Percentiles rank a stretch among this genome's conserved stretches.
Evolutionary conservation across 2,329 filamentous ascomycete species (phyloP).

Genomic region (Hymenoscyphus fructigenus): DNA sequence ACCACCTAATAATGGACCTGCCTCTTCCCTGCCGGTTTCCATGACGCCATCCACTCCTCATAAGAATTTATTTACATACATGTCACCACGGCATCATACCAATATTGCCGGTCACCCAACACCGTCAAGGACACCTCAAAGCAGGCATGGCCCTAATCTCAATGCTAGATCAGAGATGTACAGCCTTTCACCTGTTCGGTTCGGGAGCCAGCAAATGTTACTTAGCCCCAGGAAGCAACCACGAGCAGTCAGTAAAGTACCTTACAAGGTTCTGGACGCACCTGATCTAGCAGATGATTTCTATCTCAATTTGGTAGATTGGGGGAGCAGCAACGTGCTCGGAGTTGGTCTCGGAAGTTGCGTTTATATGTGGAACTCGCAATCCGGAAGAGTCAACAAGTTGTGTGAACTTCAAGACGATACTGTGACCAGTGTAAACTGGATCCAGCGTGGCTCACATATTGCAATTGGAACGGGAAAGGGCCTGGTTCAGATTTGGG

Average conservation of each 20-base stretch:
- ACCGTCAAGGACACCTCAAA: conserved; percentile 85
- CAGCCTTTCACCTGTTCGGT: conserved; percentile 89
- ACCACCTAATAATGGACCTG: conserved; percentile 66
- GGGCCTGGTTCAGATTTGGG: conserved; percentile 96
- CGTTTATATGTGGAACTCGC: conserved; percentile 98
- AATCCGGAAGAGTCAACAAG: conserved; percentile 87
- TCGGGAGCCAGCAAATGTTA: conserved; percentile 90
- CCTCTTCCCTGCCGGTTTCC: conserved; percentile 65
- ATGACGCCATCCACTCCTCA: conserved; percentile 93
- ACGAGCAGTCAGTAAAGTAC: conserved; percentile 89
- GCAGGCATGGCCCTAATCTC: conserved; percentile 81
- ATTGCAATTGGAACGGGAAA: conserved; percentile 93
- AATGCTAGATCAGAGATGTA: conserved; percentile 92
- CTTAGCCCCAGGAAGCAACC: conserved; percentile 87
- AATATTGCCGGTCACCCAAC: conserved; percentile 79
- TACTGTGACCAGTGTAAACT: conserved; percentile 92
- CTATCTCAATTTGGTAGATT: conserved; percentile 95
- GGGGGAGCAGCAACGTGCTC: conserved; percentile 92
- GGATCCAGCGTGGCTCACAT: conserved; percentile 97
- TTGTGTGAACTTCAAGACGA: conserved; percentile 91
- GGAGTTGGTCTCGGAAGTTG: conserved; percentile 90
- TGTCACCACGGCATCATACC: conserved; percentile 68
- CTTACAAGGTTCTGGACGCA: conserved; percentile 95
- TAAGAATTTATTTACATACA: conserved; percentile 94
- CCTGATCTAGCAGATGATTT: conserved; percentile 96